Conservation (phyloP, 805 yeast species). For the Lipomyces yamanashiensis region DNA sequence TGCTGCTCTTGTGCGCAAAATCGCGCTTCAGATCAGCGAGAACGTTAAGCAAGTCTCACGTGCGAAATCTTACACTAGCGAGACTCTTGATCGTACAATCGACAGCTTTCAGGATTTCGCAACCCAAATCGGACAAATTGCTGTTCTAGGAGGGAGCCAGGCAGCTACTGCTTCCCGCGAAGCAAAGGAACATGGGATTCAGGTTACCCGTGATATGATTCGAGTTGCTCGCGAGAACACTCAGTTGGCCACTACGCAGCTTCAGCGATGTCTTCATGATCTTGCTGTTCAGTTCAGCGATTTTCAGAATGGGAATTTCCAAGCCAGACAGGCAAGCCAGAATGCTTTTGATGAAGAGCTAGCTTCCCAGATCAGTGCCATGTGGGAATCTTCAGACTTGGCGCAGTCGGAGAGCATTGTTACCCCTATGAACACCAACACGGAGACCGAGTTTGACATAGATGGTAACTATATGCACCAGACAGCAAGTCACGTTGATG, state of each 20-base stretch:
- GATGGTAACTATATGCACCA: background rate
- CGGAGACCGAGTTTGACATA: conserved; percentile 5
- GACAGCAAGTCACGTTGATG: background rate
- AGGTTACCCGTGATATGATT: conserved; percentile 25
- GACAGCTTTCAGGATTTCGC: conserved; percentile 26
- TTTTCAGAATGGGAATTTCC: background rate
- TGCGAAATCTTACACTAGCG: conserved; percentile 9
- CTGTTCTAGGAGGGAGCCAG: conserved; percentile 18
- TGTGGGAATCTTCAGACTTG: conserved; percentile 14
- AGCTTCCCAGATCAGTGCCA: conserved; percentile 16
- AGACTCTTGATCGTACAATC: conserved; percentile 22
- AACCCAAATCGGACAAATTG: conserved; percentile 28
- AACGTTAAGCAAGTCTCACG: conserved; percentile 7
- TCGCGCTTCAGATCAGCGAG: conserved; percentile 19
- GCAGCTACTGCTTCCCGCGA: conserved; percentile 24
- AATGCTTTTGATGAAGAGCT: conserved; percentile 1
- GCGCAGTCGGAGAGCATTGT: conserved; percentile 5
- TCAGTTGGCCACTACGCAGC: conserved; percentile 22
- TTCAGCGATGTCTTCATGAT: conserved; percentile 24
- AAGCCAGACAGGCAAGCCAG: background rate
- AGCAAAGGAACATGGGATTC: conserved; percentile 23
- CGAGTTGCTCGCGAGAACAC: conserved; percentile 26
- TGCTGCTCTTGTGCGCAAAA: conserved; percentile 25
- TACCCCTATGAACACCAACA: conserved; percentile 4
- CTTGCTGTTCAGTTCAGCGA: conserved; percentile 18